Evolutionary conservation across 331 rosid genomes (phyloP), one percentile per base, ranked within the genome.

Genomic region (Spiraea crenata): DNA sequence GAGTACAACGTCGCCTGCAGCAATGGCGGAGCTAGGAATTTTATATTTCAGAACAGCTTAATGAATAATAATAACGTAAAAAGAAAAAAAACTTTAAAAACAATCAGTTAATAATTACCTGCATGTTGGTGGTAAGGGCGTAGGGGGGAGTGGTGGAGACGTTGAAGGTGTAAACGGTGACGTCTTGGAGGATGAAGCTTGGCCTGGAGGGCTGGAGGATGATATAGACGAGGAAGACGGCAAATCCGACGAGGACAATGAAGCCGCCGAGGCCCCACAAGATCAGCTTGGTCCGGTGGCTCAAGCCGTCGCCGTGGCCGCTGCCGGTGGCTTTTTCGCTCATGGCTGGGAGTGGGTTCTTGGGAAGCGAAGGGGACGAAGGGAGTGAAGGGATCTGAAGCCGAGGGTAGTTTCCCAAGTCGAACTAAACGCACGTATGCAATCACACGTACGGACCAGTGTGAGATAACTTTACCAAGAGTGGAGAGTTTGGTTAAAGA

Each of bases 171-270:
- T 74, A 86, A 54, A 92, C 71, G 52, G 95, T 88, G 71, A 86
- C 91, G 76, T 92, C 96, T 74, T 88, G 89, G 74, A 92, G 88
- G 19, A 58, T 17, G 76, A 92, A 86, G 3, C 42, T 62, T 6
- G 98, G 98, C 25, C 82, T 85, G 3, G 88, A 19, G 2, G 98
- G 98, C 9, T 71, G 62, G 4, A 90, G 86, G 34, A 88, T 82
- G 70, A 77, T 25, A 89, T 90, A 92, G 1, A 85, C 72, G 5
- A 92, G 61, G 76, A 92, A 81, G 51, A 89, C 58, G 1, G 65
- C 16, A 3, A 89, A 0, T 69, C 85, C 88, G 4, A 85, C 34
- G 1, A 92, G 60, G 69, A 73, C 0, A 5, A 84, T 2, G 60
- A 87, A 31, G 42, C n/a, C 58, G 0, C 5, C 5, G 15, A 77